Percentiles rank a stretch among this genome's conserved stretches.
These are phyloP conservation scores for Scheffersomyces stipitis DNA, from an alignment of 805 yeast genomes.

Conservation along the genomic window DNA sequence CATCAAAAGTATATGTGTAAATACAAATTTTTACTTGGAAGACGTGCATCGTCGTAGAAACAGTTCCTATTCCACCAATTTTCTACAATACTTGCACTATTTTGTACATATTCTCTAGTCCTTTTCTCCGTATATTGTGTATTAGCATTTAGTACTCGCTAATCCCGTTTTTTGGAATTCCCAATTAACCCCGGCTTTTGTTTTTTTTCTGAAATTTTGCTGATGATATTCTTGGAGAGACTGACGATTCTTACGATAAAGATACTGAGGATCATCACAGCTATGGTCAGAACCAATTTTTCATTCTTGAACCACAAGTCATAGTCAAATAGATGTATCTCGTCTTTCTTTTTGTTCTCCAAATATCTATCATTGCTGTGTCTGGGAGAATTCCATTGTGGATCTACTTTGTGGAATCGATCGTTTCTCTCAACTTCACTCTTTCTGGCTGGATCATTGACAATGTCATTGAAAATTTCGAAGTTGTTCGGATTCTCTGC, in stretches of 20 bases:
- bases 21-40: no score
- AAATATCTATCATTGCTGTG: slow-evolving; percentile 33
- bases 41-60: no score
- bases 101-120: no score
- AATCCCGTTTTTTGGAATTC: background rate
- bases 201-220: background rate
- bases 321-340: slow-evolving; percentile 41
- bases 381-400: slow-evolving; percentile 22
- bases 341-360: slow-evolving; percentile 27
- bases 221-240: background rate
- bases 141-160: no score
- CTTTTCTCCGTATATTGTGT: no score
- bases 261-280: slow-evolving; percentile 21
- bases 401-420: slow-evolving; percentile 29
- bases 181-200: background rate
- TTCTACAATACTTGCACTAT: no score
- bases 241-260: slow-evolving; percentile 14
- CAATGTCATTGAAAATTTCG: slow-evolving; percentile 56
- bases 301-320: slow-evolving; percentile 54
- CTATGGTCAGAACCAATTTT: slow-evolving; percentile 40
- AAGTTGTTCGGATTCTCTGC: slow-evolving; percentile 29
- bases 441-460: slow-evolving; percentile 50
- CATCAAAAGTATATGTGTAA: no score
- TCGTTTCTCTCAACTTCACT: slow-evolving; percentile 58
- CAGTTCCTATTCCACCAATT: no score